These are phyloP conservation scores for Stephania cephalantha DNA, from an alignment of 164 flowering plant genomes.

Conservation along the genomic window DNA sequence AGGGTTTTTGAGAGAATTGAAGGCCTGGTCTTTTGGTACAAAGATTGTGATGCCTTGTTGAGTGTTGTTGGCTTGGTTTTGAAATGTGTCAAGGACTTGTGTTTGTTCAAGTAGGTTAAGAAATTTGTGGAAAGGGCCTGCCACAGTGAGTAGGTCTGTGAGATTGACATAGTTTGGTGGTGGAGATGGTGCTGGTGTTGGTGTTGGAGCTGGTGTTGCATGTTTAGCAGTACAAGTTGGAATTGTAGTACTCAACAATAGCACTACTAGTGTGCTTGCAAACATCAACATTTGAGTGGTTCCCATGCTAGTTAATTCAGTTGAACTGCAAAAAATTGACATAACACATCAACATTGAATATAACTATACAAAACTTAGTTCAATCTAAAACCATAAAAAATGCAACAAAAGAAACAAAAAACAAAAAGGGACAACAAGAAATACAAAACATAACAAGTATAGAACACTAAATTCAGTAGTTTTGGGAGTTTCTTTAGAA, in stretches of 20 bases:
- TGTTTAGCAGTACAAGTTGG: conserved; percentile 28
- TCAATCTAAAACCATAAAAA: too few relatives aligned
- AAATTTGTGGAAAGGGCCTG: conserved; percentile 81
- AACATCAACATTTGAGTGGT: not conserved
- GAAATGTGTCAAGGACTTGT: conserved; percentile 74
- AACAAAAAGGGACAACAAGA: not conserved
- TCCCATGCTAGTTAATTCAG: too few relatives aligned
- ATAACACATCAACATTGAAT: too few relatives aligned
- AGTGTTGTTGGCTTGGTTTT: conserved; percentile 81
- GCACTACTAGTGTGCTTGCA: conserved; percentile 1
- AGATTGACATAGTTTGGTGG: conserved; percentile 63
- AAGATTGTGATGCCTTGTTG: conserved; percentile 78
- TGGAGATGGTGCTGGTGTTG: conserved; percentile 87
- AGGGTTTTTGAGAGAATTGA: conserved; percentile 55
- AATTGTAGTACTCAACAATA: conserved; percentile 1
- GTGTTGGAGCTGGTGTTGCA: conserved; percentile 39
- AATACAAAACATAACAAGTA: not conserved
- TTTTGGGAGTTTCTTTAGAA: too few relatives aligned
- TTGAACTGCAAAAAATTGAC: too few relatives aligned
- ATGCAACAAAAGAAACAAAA: not conserved
- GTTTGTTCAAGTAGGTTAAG: conserved; percentile 51
- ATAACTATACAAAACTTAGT: too few relatives aligned
- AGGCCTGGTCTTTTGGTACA: conserved; percentile 71
- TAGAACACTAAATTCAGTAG: too few relatives aligned
- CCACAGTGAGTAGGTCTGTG: conserved; percentile 59